Evolutionary conservation across 305 asterid species (phyloP), one percentile per base, ranked within the genome.

Genomic region (Fraxinus greggii): DNA sequence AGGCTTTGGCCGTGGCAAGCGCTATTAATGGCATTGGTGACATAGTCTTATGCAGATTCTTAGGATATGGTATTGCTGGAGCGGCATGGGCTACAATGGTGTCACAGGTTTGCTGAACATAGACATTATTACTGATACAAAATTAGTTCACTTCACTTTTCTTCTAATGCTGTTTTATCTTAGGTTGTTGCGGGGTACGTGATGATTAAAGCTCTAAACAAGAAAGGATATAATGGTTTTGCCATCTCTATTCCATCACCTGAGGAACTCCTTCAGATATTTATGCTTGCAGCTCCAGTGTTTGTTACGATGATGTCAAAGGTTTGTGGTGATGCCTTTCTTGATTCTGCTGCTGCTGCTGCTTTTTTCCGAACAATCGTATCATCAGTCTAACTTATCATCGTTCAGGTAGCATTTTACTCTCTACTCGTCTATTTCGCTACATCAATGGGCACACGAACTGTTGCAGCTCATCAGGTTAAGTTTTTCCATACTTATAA

Each of bases 41-140:
- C 88, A 89, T 94, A 89, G 90, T 92, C 21, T 82, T 95, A 59
- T 94, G 97, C 88, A 91, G 93, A 93, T 89, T 84, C 87, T 86
- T 94, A 67, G 92, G 89, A 54, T 95, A 89, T 85, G 99, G 99
- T 80, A 95, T 95, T 87, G 99, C 98, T 79, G 98, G 98, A 88
- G 99, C 98, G 76, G 99, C 99, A 84, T 95, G 99, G 99, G 99
- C 99, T 78, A 95, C 99, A 79, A 92, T 94, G 98, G 97, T 85
- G 75, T 94, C 99, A 73, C 98, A 95, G 91, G 99, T 95, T 82
- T 42, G 88, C 73, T 73, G 80, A 83, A 69, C 67, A 78, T 59
- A 54, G 73, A 65, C 17, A 12, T 65, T 54, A 74, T 69, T 23
- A 17, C 59, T n/a, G 21, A 80, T 42, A 31, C n/a, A 29, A 5